A percentile compares a stretch with the other conserved stretches of the same genome.
These are phyloP conservation scores for Nakazawaea ernobii DNA, from an alignment of 805 yeast species.

Conservation along the genomic window DNA sequence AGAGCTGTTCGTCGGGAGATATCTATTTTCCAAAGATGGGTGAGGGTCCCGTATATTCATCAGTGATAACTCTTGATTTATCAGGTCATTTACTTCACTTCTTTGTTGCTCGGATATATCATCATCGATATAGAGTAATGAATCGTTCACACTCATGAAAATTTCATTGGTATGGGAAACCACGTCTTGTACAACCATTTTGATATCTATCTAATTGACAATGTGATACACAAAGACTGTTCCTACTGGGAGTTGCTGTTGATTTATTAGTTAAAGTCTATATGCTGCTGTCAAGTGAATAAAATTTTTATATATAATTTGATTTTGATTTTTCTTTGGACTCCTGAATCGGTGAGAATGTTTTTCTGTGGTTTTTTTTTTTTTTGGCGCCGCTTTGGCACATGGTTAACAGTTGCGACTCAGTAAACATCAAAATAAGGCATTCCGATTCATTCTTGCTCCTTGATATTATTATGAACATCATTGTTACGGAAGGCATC, in stretches of 20 bases:
- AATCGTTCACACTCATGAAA: constrained; percentile 13
- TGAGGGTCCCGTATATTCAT: constrained; percentile 1
- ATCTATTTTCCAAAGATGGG: constrained; percentile 3
- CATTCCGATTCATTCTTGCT: no score
- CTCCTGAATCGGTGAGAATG: not conserved
- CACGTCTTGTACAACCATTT: not conserved
- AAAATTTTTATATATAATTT: not conserved
- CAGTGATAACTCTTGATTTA: constrained; percentile 16
- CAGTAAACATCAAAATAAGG: no score
- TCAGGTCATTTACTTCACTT: constrained; percentile 16
- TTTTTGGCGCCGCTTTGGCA: not conserved
- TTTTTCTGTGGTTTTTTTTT: no score
- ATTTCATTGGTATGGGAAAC: not conserved
- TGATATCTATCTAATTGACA: no score
- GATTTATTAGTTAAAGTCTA: not conserved
- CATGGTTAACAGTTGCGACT: not conserved
- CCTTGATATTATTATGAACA: no score
- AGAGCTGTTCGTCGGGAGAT: not conserved
- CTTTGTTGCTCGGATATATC: constrained; percentile 17
- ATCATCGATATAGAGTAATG: constrained; percentile 19
- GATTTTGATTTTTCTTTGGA: not conserved
- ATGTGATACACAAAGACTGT: no score
- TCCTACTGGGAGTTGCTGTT: not conserved
- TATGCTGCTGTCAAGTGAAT: not conserved
- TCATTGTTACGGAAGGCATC: not conserved